Evolutionary conservation across 2,329 filamentous ascomycete genomes (phyloP).

Genomic region (Didymella lethalis): DNA sequence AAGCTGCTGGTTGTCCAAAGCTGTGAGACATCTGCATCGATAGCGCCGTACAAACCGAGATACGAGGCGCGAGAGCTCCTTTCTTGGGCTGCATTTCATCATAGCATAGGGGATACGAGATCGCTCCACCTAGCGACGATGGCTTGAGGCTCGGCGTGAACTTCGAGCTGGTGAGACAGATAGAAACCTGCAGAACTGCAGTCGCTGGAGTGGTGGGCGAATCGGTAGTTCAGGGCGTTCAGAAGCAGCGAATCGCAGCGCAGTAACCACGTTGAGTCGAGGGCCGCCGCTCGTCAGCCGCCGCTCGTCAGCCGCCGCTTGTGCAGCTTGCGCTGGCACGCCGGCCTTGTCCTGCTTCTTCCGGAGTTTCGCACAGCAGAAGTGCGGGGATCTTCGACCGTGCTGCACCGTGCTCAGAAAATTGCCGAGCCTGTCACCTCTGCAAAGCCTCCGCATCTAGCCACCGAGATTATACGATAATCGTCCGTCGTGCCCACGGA

Average conservation of each 20-base stretch:
- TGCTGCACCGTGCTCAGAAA: constrained; percentile 10
- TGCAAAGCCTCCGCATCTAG: constrained; percentile 12
- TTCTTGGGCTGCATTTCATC: constrained; percentile 2
- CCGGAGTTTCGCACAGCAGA: constrained; percentile 26
- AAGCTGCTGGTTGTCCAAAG: constrained; percentile 25
- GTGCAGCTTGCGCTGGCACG: constrained; percentile 16
- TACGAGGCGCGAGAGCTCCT: constrained; percentile 16
- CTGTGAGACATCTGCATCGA: constrained; percentile 39
- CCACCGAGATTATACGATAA: constrained; percentile 21
- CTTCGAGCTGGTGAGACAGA: constrained; percentile 7
- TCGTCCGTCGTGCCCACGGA: constrained; percentile 7
- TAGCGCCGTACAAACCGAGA: constrained; percentile 22
- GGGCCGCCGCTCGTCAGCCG: constrained; percentile 30
- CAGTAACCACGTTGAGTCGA: constrained; percentile 17
- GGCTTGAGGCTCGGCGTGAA: constrained; percentile 8
- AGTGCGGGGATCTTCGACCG: constrained; percentile 28
- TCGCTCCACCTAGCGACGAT: constrained; percentile 17
- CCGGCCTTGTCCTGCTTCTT: constrained; percentile 24
- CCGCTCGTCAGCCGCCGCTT: constrained; percentile 28
- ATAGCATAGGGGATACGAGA: constrained; percentile 22
- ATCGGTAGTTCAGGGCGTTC: constrained; percentile 11
- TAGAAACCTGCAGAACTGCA: constrained; percentile 7
- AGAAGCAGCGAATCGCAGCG: constrained; percentile 15
- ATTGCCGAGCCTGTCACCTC: constrained; percentile 9
- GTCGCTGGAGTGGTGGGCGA: constrained; percentile 6